phyloP scores from a whole-genome alignment of 257 asterid genomes.

The Scutellaria barbata region DNA sequence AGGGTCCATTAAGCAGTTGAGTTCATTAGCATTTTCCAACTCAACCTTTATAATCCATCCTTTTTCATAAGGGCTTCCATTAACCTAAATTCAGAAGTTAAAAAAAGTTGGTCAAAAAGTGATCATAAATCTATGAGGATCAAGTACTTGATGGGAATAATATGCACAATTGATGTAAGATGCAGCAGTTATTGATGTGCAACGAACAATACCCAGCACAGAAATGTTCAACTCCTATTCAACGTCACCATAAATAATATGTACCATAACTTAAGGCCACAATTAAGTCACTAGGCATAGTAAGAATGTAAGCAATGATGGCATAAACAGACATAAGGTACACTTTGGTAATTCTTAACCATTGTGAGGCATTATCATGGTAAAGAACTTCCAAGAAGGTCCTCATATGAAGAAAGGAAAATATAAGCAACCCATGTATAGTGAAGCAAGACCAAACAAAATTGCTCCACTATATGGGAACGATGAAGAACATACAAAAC shows the following conservation, averaged over 20 bases:
- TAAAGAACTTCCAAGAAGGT: neutral
- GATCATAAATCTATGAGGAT: conserved; percentile 8
- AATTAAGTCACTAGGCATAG: too few species aligned
- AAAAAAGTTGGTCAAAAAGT: neutral
- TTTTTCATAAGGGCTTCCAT: conserved; percentile 78
- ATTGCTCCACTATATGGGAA: too few species aligned
- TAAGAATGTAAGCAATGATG: too few species aligned
- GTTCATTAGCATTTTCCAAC: conserved; percentile 56
- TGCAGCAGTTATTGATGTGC: neutral
- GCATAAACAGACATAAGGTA: too few species aligned
- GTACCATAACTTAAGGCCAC: too few species aligned
- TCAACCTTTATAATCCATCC: conserved; percentile 99
- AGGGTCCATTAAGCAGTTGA: conserved; percentile 63
- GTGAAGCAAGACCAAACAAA: neutral
- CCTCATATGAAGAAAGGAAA: too few species aligned
- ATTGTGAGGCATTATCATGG: neutral
- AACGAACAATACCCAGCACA: neutral
- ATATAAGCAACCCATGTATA: neutral
- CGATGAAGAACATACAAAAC: too few species aligned
- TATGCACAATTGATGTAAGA: neutral
- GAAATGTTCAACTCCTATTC: neutral
- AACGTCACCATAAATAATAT: too few species aligned
- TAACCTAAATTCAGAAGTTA: conserved; percentile 48
- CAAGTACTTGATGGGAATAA: neutral
- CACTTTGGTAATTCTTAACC: too few species aligned